These are phyloP conservation scores for Allantophomopsis cytisporea DNA, from an alignment of 2,329 filamentous ascomycete genomes.

Conservation along the genomic window DNA sequence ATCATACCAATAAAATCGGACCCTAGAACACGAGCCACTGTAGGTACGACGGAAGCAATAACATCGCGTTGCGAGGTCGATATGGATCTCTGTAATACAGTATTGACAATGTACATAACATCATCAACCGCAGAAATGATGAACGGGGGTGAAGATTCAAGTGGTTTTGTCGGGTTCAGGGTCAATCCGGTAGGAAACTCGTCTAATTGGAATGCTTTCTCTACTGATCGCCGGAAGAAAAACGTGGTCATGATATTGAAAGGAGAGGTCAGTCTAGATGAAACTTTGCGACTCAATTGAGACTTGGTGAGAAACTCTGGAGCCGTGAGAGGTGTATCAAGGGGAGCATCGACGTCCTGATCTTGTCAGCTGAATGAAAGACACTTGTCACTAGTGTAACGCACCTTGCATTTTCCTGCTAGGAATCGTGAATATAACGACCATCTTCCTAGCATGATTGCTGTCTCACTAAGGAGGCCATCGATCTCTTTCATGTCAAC, in stretches of 20 bases:
- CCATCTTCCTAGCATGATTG: constrained; percentile 87
- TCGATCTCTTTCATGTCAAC: constrained; percentile 97
- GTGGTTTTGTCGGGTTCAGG: constrained; percentile 55
- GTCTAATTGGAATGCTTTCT: constrained; percentile 95
- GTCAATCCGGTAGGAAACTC: constrained; percentile 73
- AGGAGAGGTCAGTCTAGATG: constrained; percentile 57
- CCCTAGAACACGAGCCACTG: constrained; percentile 65
- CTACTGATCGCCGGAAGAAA: constrained; percentile 90
- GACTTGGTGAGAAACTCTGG: constrained; percentile 69
- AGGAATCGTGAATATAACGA: constrained; percentile 85
- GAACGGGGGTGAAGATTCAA: constrained; percentile 71
- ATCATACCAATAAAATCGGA: constrained; percentile 94
- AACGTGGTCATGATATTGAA: constrained; percentile 93
- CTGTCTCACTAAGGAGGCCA: constrained; percentile 72
- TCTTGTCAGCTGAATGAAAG: constrained; percentile 14
- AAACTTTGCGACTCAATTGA: constrained; percentile 67
- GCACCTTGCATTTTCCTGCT: constrained; percentile 69
- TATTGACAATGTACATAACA: constrained; percentile 98
- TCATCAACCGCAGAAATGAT: constrained; percentile 95
- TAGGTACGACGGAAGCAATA: constrained; percentile 64
- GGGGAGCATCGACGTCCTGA: constrained; percentile 36
- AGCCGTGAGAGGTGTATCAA: constrained; percentile 44
- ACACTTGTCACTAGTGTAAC: constrained; percentile 8
- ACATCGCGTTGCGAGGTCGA: constrained; percentile 75
- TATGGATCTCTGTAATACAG: constrained; percentile 74